These are phyloP conservation scores for Hsuehochloa calcarea DNA, from an alignment of 176 grass and related monocot genomes.

Conservation along the genomic window DNA sequence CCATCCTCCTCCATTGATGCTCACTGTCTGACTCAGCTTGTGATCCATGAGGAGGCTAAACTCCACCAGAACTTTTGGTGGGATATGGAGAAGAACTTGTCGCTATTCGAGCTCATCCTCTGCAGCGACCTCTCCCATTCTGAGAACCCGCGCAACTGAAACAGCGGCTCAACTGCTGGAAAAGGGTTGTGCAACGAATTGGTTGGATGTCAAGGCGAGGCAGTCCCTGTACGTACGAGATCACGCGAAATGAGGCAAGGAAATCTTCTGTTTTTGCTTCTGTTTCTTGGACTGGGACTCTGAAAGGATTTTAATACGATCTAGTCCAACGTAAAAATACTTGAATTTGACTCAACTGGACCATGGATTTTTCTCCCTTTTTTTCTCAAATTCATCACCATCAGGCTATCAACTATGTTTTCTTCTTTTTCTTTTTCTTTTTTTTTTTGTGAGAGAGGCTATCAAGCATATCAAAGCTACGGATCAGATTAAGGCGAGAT, in stretches of 20 bases:
- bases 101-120: conserved; percentile 24
- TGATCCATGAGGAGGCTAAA: neutral
- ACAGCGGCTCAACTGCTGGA: conserved; percentile 7
- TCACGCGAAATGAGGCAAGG: neutral
- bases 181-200: neutral
- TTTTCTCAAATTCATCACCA: neutral
- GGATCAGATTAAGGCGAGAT: no score
- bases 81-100: neutral
- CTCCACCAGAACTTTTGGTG: conserved; percentile 5
- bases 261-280: neutral
- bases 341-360: neutral
- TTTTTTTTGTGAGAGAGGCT: neutral
- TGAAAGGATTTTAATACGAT: neutral
- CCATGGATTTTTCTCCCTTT: no score
- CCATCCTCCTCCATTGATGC: conserved; percentile 13
- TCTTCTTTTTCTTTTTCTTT: no score
- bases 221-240: neutral
- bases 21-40: neutral
- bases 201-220: conserved; percentile 24
- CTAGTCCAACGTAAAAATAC: neutral
- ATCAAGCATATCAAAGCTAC: neutral
- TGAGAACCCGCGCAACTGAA: neutral
- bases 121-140: neutral
- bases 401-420: neutral
- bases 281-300: neutral